Conservation (phyloP, 2,329 filamentous ascomycete genomes). For the Apiospora arundinis region DNA sequence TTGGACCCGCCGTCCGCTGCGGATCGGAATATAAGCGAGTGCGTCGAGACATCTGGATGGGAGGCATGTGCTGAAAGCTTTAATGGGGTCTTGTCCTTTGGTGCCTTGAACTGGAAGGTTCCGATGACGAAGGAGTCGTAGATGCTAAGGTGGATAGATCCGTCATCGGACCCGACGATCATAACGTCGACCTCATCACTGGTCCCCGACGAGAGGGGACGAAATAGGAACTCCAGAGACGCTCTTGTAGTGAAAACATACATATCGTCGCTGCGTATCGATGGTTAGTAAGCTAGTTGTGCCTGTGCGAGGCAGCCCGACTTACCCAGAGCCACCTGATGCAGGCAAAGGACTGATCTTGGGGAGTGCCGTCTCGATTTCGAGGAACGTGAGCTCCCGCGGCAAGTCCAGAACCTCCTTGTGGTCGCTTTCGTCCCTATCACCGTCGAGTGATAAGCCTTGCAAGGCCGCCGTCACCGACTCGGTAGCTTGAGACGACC, state of each 20-base stretch:
- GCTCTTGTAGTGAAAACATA: constrained; percentile 72
- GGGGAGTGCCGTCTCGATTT: constrained; percentile 77
- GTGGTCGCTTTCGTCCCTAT: constrained; percentile 34
- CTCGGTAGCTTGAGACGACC: constrained; percentile 24
- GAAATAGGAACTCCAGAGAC: constrained; percentile 74
- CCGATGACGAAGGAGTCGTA: constrained; percentile 87
- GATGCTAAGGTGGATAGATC: constrained; percentile 77
- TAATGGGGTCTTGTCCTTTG: constrained; percentile 35
- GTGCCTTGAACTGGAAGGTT: constrained; percentile 59
- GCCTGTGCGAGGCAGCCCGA: constrained; percentile 27
- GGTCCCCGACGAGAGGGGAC: constrained; percentile 65
- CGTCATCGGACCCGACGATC: constrained; percentile 74
- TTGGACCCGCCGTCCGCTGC: constrained; percentile 46
- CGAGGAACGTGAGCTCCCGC: constrained; percentile 73
- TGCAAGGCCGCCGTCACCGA: constrained; percentile 38
- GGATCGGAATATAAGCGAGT: constrained; percentile 70
- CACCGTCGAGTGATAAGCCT: constrained; percentile 37
- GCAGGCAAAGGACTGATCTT: constrained; percentile 75
- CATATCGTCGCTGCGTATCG: constrained; percentile 55
- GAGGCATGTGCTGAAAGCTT: constrained; percentile 68
- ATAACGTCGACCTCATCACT: constrained; percentile 81
- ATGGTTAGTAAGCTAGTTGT: constrained; percentile 29
- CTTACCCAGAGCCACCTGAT: constrained; percentile 68
- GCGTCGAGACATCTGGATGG: constrained; percentile 76
- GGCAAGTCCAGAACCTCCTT: constrained; percentile 63